phyloP scores from a whole-genome alignment of 164 flowering plant species.

The Piper betle region DNA sequence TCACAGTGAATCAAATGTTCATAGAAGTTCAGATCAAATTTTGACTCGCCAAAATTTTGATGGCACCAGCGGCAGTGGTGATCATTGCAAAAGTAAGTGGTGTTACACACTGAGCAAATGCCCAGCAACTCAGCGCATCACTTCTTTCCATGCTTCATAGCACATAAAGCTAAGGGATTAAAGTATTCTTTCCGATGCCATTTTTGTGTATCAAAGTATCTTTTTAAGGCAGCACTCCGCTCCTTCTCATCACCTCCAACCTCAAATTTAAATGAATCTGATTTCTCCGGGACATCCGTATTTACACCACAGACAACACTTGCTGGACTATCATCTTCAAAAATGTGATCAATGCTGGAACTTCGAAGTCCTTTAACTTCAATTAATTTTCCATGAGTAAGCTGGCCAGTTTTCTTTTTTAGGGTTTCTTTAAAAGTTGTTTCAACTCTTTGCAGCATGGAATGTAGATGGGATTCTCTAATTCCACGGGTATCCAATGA shows the following conservation, averaged over 20 bases:
- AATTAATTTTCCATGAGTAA: slow-evolving; percentile 5
- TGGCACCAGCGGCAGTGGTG: slow-evolving; percentile 55
- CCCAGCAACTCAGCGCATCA: slow-evolving; percentile 35
- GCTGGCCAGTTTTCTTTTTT: slow-evolving; percentile 17
- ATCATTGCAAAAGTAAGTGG: slow-evolving; percentile 28
- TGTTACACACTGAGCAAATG: slow-evolving; percentile 44
- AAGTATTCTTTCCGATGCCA: slow-evolving; percentile 80
- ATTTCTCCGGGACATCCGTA: slow-evolving; percentile 32
- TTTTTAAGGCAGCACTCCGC: slow-evolving; percentile 28
- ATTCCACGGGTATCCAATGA: slow-evolving; percentile 73
- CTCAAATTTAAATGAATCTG: slow-evolving; percentile 48
- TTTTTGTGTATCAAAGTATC: slow-evolving; percentile 53
- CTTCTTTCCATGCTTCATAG: slow-evolving; percentile 51
- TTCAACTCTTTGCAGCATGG: slow-evolving; percentile 65
- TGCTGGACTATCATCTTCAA: slow-evolving; percentile 32
- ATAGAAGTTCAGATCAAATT: slow-evolving; percentile 19
- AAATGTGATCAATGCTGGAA: slow-evolving; percentile 19
- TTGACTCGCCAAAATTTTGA: slow-evolving; percentile 15
- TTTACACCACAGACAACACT: slow-evolving; percentile 24
- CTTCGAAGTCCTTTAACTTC: slow-evolving; percentile 18
- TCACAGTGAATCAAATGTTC: slow-evolving; percentile 39
- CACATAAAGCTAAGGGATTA: slow-evolving; percentile 35
- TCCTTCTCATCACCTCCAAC: slow-evolving; percentile 43
- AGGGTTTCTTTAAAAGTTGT: slow-evolving; percentile 43
- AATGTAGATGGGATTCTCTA: slow-evolving; percentile 68